phyloP scores from a whole-genome alignment of 345 rosid genomes.

The Brassica carinata region DNA sequence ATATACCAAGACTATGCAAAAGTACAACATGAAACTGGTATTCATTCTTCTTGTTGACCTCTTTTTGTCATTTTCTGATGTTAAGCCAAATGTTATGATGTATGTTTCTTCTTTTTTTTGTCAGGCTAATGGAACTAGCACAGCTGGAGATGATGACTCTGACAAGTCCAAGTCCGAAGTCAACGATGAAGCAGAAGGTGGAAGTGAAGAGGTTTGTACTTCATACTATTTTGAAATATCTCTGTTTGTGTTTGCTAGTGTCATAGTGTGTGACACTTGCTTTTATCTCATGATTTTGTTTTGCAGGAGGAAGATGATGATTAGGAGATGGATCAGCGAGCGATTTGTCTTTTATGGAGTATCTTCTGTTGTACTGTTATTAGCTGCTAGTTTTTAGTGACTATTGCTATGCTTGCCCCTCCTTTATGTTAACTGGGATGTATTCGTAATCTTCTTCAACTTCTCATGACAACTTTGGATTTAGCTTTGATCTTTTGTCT shows the following conservation, averaged over 20 bases:
- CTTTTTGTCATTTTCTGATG: not conserved
- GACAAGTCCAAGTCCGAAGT: slow-evolving; percentile 83
- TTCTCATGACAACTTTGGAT: slow-evolving; percentile 27
- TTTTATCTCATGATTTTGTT: slow-evolving; percentile 10
- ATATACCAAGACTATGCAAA: slow-evolving; percentile 54
- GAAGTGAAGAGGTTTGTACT: slow-evolving; percentile 27
- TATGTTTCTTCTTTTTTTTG: not conserved
- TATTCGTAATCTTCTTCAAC: slow-evolving; percentile 35
- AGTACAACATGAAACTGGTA: slow-evolving; percentile 68
- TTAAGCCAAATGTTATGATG: not conserved
- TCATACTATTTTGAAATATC: not conserved
- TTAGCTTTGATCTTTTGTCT: slow-evolving; percentile 27
- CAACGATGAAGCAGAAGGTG: slow-evolving; percentile 28
- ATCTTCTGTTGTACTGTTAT: slow-evolving; percentile 27
- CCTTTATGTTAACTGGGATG: slow-evolving; percentile 28
- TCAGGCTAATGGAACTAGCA: slow-evolving; percentile 57
- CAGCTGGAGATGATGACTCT: slow-evolving; percentile 63
- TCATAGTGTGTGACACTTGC: not conserved
- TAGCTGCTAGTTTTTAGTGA: slow-evolving; percentile 35
- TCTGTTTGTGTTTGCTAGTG: not conserved
- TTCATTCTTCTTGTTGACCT: not conserved
- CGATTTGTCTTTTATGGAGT: slow-evolving; percentile 2
- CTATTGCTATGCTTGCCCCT: not conserved
- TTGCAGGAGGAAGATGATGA: slow-evolving; percentile 59
- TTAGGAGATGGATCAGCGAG: slow-evolving; percentile 31